Conservation (phyloP, 768 basidiomycete genomes). For the Leccinellum albellum region DNA sequence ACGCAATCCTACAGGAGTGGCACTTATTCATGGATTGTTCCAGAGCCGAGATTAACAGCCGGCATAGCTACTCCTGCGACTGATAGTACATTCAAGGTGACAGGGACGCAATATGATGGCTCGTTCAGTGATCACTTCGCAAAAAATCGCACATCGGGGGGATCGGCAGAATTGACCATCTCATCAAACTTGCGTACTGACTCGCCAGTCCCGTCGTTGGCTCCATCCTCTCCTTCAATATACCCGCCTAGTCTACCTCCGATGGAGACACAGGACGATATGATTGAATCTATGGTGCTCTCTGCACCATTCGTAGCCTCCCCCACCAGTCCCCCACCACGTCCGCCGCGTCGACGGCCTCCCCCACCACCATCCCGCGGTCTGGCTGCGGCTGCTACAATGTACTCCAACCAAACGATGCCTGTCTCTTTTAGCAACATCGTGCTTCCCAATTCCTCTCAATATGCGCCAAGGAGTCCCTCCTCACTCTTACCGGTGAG, state of each 20-base stretch:
- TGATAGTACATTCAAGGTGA: neutral
- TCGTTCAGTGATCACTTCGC: constrained; percentile 3
- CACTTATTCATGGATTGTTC: neutral
- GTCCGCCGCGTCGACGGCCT: constrained; percentile 16
- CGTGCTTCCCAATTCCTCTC: constrained; percentile 16
- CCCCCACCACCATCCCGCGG: constrained; percentile 11
- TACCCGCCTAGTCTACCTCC: constrained; percentile 45
- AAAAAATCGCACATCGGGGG: constrained; percentile 8
- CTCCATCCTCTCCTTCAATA: constrained; percentile 48
- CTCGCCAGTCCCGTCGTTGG: constrained; percentile 23
- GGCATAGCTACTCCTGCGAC: neutral
- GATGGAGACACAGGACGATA: constrained; percentile 12
- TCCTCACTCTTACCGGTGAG: constrained; percentile 5
- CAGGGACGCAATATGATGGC: neutral
- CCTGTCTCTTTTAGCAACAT: neutral
- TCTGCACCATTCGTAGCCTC: neutral
- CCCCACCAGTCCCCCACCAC: constrained; percentile 8
- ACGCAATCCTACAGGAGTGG: constrained; percentile 2
- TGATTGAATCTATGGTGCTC: constrained; percentile 17
- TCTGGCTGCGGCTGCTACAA: neutral
- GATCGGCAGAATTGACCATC: constrained; percentile 18
- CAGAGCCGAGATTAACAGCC: neutral
- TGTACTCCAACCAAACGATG: neutral
- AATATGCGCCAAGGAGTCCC: constrained; percentile 27
- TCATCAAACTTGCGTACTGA: constrained; percentile 17